Percentiles rank a stretch among this genome's conserved stretches.
These are phyloP conservation scores for Cantharellus anzutake DNA, from an alignment of 768 basidiomycete species.

Conservation along the genomic window DNA sequence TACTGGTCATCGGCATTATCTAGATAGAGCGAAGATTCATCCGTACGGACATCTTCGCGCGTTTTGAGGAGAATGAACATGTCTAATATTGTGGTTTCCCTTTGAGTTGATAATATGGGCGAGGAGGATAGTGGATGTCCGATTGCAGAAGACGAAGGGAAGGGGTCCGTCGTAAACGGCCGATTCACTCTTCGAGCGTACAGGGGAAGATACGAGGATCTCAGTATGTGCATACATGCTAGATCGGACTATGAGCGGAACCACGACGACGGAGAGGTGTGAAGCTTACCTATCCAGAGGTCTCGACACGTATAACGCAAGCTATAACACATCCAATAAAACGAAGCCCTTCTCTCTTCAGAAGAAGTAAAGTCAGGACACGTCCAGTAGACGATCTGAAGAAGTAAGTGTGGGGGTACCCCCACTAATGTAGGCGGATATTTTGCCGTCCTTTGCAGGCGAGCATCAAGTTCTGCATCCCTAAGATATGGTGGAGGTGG, in stretches of 20 bases:
- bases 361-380: slow-evolving; percentile 28
- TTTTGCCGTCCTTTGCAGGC: too few relatives aligned
- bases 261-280: not conserved
- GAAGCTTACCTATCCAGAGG: slow-evolving; percentile 41
- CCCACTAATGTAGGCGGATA: not conserved
- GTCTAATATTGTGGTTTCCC: slow-evolving; percentile 60
- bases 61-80: slow-evolving; percentile 65
- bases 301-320: slow-evolving; percentile 47
- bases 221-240: slow-evolving; percentile 70
- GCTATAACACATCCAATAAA: slow-evolving; percentile 48
- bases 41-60: slow-evolving; percentile 57
- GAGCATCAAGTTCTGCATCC: not conserved
- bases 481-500: not conserved
- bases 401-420: slow-evolving; percentile 43
- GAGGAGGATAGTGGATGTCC: slow-evolving; percentile 10
- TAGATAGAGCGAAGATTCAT: slow-evolving; percentile 56
- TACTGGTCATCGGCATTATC: slow-evolving; percentile 18
- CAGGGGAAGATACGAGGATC: slow-evolving; percentile 50
- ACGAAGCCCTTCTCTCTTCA: slow-evolving; percentile 33
- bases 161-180: slow-evolving; percentile 65
- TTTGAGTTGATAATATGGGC: slow-evolving; percentile 31
- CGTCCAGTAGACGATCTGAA: slow-evolving; percentile 46
- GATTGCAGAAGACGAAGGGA: slow-evolving; percentile 26
- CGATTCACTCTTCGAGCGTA: slow-evolving; percentile 42
- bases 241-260: not conserved